These are phyloP conservation scores for Schwanniomyces yamadae DNA, from an alignment of 805 yeast genomes.

Conservation along the genomic window DNA sequence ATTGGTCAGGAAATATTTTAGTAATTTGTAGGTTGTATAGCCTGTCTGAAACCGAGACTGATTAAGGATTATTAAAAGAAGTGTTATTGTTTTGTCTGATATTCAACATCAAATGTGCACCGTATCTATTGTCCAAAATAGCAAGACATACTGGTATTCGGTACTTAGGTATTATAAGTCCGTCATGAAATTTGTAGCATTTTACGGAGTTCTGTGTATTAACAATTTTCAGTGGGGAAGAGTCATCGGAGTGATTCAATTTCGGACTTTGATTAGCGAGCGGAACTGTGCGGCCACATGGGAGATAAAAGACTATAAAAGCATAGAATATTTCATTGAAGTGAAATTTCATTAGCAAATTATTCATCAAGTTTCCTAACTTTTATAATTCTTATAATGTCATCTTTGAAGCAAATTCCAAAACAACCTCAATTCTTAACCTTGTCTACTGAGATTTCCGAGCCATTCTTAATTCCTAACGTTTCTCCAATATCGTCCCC, in stretches of 20 bases:
- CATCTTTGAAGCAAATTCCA: constrained; percentile 4
- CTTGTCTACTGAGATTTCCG: constrained; percentile 53
- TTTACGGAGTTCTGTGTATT: not conserved
- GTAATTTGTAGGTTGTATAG: too few relatives aligned
- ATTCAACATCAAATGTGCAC: too few relatives aligned
- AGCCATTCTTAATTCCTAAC: constrained; percentile 65
- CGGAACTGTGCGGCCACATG: not conserved
- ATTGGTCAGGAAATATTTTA: too few relatives aligned
- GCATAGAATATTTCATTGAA: too few relatives aligned
- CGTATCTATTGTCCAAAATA: too few relatives aligned
- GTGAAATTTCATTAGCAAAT: too few relatives aligned
- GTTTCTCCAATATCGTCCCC: constrained; percentile 57
- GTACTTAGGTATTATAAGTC: constrained; percentile 1
- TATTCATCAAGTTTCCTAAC: too few relatives aligned
- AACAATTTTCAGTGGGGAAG: constrained; percentile 2
- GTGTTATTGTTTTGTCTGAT: too few relatives aligned
- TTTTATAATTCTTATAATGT: too few relatives aligned
- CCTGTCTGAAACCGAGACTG: too few relatives aligned
- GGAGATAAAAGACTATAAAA: constrained; percentile 2
- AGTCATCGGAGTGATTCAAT: constrained; percentile 4
- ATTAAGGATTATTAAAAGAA: too few relatives aligned
- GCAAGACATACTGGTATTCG: too few relatives aligned
- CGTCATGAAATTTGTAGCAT: not conserved
- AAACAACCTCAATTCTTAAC: constrained; percentile 39
- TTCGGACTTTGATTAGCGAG: constrained; percentile 5